These are phyloP conservation scores for Aspergillus calidoustus DNA, from an alignment of 2,329 filamentous ascomycete genomes.

Conservation along the genomic window DNA sequence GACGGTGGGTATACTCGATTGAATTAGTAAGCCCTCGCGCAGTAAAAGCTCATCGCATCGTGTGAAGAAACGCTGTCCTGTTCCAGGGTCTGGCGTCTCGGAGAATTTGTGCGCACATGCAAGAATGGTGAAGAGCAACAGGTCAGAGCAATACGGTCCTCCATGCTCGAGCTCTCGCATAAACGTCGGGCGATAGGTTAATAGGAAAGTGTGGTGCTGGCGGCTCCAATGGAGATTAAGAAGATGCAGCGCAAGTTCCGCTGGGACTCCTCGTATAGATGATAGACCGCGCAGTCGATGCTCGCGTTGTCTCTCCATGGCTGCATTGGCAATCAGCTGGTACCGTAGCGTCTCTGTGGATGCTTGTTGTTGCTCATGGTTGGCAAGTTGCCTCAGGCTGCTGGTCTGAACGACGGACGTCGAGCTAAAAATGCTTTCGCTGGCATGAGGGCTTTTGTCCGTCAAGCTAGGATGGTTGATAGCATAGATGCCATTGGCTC, in stretches of 20 bases:
- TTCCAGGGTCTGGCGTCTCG: not conserved
- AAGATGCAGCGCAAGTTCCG: conserved; percentile 57
- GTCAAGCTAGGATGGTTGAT: not conserved
- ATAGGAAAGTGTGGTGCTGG: not conserved
- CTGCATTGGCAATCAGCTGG: conserved; percentile 10
- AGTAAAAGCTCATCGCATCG: conserved; percentile 28
- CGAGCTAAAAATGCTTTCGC: conserved; percentile 8
- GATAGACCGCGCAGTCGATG: conserved; percentile 3
- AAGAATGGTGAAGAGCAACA: not conserved
- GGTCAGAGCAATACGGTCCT: not conserved
- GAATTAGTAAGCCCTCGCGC: not conserved
- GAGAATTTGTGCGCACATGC: not conserved
- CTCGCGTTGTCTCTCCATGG: conserved; percentile 53
- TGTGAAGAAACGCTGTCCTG: not conserved
- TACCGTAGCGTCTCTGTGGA: conserved; percentile 1
- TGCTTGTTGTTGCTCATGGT: not conserved
- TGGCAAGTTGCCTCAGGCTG: not conserved
- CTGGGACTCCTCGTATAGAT: conserved; percentile 59
- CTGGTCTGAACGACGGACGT: conserved; percentile 12
- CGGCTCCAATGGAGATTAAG: not conserved
- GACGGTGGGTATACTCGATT: not conserved
- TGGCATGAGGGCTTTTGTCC: not conserved
- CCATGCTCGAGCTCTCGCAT: not conserved
- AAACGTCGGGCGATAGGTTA: not conserved
- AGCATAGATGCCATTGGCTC: not conserved